Evolutionary conservation across 2,329 filamentous ascomycete genomes (phyloP).

Genomic region (Verticillium tricorpus): DNA sequence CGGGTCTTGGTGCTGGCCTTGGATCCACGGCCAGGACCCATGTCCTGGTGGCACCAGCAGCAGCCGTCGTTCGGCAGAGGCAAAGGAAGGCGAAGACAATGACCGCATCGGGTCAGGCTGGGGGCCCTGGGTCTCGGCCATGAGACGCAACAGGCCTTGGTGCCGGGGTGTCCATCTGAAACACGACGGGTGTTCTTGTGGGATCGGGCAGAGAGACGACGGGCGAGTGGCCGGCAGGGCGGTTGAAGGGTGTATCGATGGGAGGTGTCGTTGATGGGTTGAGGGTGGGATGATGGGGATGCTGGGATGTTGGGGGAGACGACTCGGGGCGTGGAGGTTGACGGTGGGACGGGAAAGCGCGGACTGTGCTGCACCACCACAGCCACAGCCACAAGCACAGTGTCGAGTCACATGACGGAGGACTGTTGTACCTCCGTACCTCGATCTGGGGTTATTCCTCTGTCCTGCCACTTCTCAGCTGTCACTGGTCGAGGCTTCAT

Average conservation of each 20-base stretch:
- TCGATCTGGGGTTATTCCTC: neutral
- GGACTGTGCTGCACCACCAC: neutral
- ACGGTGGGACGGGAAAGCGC: neutral
- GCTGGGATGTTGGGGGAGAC: neutral
- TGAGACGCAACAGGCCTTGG: neutral
- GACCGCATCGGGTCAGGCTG: neutral
- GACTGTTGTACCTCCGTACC: conserved; percentile 4
- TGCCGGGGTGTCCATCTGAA: neutral
- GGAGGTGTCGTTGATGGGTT: neutral
- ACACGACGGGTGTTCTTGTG: neutral
- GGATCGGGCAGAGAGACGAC: neutral
- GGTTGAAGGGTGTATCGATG: neutral
- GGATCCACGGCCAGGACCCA: neutral
- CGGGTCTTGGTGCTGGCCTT: neutral
- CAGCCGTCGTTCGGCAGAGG: neutral
- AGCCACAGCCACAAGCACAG: neutral
- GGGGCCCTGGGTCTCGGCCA: neutral
- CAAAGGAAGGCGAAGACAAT: neutral
- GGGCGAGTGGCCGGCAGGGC: neutral
- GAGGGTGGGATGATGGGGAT: neutral
- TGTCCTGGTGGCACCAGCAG: neutral
- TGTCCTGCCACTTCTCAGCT: conserved; percentile 12
- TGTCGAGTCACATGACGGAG: neutral
- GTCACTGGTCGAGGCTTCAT: conserved; percentile 4
- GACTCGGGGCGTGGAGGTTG: neutral